Base-by-base conservation (phyloP, 139 green algal genomes). In the Prasinococcaceae sp. region DNA sequence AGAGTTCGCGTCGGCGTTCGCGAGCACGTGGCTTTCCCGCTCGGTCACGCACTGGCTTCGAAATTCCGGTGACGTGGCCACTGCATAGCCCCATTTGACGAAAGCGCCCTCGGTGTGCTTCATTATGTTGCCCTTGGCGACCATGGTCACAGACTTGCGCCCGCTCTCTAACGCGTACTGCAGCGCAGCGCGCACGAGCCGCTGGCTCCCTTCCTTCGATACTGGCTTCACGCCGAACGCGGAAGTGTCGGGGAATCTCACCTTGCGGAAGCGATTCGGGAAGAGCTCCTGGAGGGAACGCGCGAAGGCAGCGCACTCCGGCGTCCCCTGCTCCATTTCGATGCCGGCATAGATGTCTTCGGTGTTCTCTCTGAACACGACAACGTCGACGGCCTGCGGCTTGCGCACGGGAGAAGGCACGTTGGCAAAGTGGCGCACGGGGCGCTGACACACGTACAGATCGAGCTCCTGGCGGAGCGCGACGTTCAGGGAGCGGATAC, bases 301-400 rank as follows among this genome's bases (percentile, higher is more conserved):
- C 8, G 16, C 19, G 46, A 62, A 61, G 28, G 6, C 4, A 3
- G 61, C 6, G 23, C 26, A 25, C 3, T 55, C 45, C 3, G 6
- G 4, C n/a, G 54, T 59, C 16, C 54, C 54, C 26, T 30, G 19
- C 54, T 62, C 16, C 10, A 62, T 60, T 20, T 62, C 54, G 16
- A 62, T 62, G 27, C 54, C 54, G 8, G 54, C 54, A 38, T 62
- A 62, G 4, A 62, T 62, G 38, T 62, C 54, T 22, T 62, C 54
- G 16, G 54, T 62, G 42, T 62, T 62, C 33, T 62, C 54, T 36
- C 54, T 8, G 33, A 62, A 62, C n/a, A 62, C 48, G 24, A 62
- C 54, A 25, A 62, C 54, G 27, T 62, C 46, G 26, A 62, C 47
- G n/a, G 30, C 28, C n/a, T 61, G 16, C 4, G 54, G 54, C 29